phyloP scores from a whole-genome alignment of 345 rosid genomes.

The Eutrema heterophyllum region DNA sequence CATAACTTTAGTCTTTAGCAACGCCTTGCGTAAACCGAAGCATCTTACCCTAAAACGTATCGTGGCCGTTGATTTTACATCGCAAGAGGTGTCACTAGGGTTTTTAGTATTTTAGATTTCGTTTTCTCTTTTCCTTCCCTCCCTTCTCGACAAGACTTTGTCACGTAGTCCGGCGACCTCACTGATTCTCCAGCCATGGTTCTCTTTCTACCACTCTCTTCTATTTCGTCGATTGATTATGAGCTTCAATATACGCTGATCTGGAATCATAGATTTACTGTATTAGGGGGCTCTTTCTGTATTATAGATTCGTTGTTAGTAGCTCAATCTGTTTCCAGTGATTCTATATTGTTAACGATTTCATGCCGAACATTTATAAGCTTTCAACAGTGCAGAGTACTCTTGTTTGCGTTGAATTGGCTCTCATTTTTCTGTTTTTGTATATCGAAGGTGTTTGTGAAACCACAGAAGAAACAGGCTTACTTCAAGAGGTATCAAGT shows the following conservation, averaged over 20 bases:
- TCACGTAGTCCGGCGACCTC: neutral
- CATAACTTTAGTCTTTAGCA: neutral
- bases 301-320: neutral
- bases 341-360: neutral
- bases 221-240: neutral
- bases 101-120: conserved; percentile 6
- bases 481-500: conserved; percentile 13
- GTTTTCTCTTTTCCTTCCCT: neutral
- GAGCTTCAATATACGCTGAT: neutral
- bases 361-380: neutral
- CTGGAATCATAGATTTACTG: neutral
- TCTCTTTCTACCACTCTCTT: neutral
- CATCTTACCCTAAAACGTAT: neutral
- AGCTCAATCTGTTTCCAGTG: neutral
- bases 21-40: neutral
- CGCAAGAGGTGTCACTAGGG: conserved; percentile 14
- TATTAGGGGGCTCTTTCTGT: neutral
- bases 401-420: neutral
- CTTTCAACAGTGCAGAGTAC: neutral
- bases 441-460: conserved; percentile 40
- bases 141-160: neutral
- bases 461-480: conserved; percentile 38
- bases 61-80: conserved; percentile 29
- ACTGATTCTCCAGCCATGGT: conserved; percentile 11
- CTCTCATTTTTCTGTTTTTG: neutral